Base-by-base conservation (phyloP, 179 eudicot genomes). In the Sideroxylon spinosum region DNA sequence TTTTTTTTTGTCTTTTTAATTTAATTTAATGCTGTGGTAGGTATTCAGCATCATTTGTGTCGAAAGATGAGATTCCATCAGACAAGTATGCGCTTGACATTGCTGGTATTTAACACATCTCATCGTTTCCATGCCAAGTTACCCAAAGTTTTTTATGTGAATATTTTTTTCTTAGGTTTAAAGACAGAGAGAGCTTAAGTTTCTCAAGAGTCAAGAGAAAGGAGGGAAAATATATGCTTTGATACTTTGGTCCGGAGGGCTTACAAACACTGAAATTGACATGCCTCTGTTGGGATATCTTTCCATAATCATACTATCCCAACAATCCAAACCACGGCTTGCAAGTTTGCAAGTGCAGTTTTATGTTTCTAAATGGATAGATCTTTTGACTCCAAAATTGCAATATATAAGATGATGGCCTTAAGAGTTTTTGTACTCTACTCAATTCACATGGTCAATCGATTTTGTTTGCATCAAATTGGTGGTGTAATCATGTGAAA, bases 1-100 rank as follows among this genome's bases (percentile, higher is more conserved):
- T 65, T 12, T 55, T 76, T 37, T 1, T 37, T 37, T 37, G 3
- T 37, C 0, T 37, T 37, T 52, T 52, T 9, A 52, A 52, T 9
- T 9, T 52, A 9, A 9, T 52, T 52, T 10, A 9, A 14, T 9
- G 56, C 56, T 52, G 12, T 61, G 78, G 67, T 87, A 93, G 98
- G 85, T 93, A 92, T 79, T 94, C 98, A 22, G 93, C 75, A 23
- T 91, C 97, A 57, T n/a, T 90, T 79, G 98, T 92, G 76, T 77
- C 97, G 17, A 89, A 89, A 84, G 86, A 87, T 68, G 94, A 92
- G 76, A 78, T 92, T 81, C 93, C 97, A 32, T 66, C 97, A 20
- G 89, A 79, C 69, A 90, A 88, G 86, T 94, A 94, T 89, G 94
- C 93, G 76, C 83, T 94, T 70, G 90, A 85, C 69, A 48, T 92